Evolutionary conservation across 108 stramenopile genomes (phyloP).

Genomic region (Skeletonema marinoi): DNA sequence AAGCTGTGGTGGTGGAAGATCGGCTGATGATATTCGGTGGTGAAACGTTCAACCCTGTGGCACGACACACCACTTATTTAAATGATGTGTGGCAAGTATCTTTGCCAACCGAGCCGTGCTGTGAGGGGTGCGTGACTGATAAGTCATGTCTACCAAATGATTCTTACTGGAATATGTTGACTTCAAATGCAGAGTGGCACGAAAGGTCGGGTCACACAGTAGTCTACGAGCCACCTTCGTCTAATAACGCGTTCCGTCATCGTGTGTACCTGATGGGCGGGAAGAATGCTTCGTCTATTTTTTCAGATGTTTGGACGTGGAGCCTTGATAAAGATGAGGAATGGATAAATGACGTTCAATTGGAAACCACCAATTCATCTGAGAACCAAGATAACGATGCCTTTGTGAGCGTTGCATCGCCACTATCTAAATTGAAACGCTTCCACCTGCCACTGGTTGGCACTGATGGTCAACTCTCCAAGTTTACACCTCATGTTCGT

Average conservation of each 20-base stretch:
- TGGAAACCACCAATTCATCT: not conserved
- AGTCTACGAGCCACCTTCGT: conserved; percentile 54
- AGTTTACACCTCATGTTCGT: conserved; percentile 13
- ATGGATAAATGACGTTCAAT: conserved; percentile 35
- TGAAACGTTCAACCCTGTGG: conserved; percentile 36
- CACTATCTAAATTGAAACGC: conserved; percentile 16
- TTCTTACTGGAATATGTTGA: conserved; percentile 41
- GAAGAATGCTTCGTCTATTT: conserved; percentile 24
- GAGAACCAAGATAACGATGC: not conserved
- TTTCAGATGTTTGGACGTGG: conserved; percentile 59
- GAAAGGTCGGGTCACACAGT: conserved; percentile 47
- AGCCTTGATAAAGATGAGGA: conserved; percentile 14
- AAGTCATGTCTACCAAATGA: conserved; percentile 29
- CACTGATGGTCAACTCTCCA: conserved; percentile 14
- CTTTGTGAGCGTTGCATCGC: conserved; percentile 29
- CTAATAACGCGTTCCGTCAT: conserved; percentile 47
- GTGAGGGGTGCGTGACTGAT: conserved; percentile 20
- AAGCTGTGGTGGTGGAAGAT: conserved; percentile 36
- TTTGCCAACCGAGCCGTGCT: conserved; percentile 52
- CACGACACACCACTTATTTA: conserved; percentile 37
- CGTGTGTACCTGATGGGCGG: conserved; percentile 54
- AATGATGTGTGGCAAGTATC: conserved; percentile 77
- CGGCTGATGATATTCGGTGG: conserved; percentile 56
- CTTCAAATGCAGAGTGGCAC: conserved; percentile 33
- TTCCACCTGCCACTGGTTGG: conserved; percentile 26